Evolutionary conservation across 331 rosid genomes (phyloP), one percentile per base, ranked within the genome.

Genomic region (Quercus phellos): DNA sequence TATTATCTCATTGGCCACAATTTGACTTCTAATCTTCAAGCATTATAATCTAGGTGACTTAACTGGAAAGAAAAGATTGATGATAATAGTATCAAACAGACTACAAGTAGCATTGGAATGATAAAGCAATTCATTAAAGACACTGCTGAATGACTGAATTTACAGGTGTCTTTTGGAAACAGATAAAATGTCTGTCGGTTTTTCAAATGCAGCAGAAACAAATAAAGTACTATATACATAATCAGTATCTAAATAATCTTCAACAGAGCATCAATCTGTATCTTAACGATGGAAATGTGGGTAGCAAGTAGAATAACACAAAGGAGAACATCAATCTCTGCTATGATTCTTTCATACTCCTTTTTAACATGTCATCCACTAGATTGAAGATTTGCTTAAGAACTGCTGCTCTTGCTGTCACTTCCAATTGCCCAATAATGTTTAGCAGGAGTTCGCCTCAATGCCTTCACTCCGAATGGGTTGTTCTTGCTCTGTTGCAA

Each of bases 401-500:
- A 90, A 58, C 79, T 85, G 93, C 79, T 79, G 3, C 58, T 61
- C 81, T 74, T 82, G 72, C 83, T 86, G 26, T 30, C 82, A 34
- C 72, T 80, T 61, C 74, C 87, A 46, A 86, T 22, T n/a, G 92
- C 79, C 85, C 82, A 84, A 68, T 79, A 74, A 46, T 90, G 90
- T 30, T 81, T 84, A 0, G 99, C 98, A 0, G 91, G 79, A 66
- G 89, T 88, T 63, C 98, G 89, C 87, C 70, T 93, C 91, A 91
- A 55, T 55, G 97, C 90, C 93, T 87, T 90, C 74, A 95, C 87
- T 84, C 90, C 93, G 38, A 95, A 55, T 18, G 96, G 93, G 71
- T 82, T 86, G 81, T 79, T 77, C 90, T 86, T 83, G 81, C 93
- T 61, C 99, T 94, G 92, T 80, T 24, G 74, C 54, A 34, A 32